Evolutionary conservation across 1,139 yeast genomes (phyloP), one percentile per base, ranked within the genome.

Genomic region (Ogataea hybrid): DNA sequence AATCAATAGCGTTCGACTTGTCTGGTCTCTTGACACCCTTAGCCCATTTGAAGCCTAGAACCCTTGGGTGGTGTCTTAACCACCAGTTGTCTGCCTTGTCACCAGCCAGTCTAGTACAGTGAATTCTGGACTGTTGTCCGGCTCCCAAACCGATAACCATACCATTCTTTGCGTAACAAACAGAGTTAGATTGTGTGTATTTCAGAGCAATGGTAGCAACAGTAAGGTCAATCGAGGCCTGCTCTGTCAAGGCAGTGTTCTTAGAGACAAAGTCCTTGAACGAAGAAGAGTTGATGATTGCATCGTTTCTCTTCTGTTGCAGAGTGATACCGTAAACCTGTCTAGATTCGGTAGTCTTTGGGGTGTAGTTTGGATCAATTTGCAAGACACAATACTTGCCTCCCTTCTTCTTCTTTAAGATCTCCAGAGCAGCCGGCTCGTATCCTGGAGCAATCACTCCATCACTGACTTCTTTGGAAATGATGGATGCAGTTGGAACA

Each of bases 11-110:
- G 63, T 92, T 92, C 46, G 96, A 85, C 79, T 92, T 92, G 66
- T 92, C 98, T 54, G 98, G 97, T 73, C 97, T 87, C 79, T 92
- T 92, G 57, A 86, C 87, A 62, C 97, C 97, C 73, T 88, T 87
- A 53, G 96, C 95, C 97, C 97, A 92, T 72, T 90, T 79, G 79
- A 92, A 84, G 18, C 74, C 94, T 47, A 92, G 72, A 16, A 92
- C 98, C 64, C 75, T 80, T 57, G 97, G 97, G 68, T 92, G 97
- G 69, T 92, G 97, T 75, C 98, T 85, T 62, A 92, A 77, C 98
- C 98, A 92, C 97, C 97, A 92, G 77, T 88, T 89, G 69, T 92
- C 97, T 52, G 97, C 97, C 76, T 92, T 92, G 62, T 92, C 98
- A 64, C 98, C 98, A 40, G 98, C 98, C 58, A 92, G 79, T 73